phyloP scores from a whole-genome alignment of 257 asterid species.

The Nicotiana noctiflora region DNA sequence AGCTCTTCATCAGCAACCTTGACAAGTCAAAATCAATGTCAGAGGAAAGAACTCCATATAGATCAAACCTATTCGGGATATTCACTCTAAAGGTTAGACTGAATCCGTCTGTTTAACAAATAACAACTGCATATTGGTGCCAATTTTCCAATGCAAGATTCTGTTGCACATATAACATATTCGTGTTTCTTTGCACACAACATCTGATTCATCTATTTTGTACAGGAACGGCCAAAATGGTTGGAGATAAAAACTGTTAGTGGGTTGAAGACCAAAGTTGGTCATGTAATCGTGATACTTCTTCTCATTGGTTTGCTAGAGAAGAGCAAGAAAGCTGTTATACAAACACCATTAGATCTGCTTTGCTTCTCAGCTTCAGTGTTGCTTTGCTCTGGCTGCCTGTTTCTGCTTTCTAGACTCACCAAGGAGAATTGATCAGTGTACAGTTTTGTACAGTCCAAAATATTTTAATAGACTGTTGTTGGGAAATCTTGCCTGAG shows the following conservation, averaged over 20 bases:
- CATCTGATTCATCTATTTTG: not conserved
- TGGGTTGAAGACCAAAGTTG: conserved; percentile 80
- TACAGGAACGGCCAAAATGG: conserved; percentile 84
- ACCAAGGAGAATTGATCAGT: conserved; percentile 10
- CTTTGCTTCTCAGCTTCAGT: conserved; percentile 87
- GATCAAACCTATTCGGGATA: conserved; percentile 72
- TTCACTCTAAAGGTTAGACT: conserved; percentile 74
- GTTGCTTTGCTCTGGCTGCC: conserved; percentile 68
- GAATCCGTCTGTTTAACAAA: too few species aligned
- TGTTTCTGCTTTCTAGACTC: conserved; percentile 72
- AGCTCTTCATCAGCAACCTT: conserved; percentile 92
- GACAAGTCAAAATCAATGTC: conserved; percentile 50
- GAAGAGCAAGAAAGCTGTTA: conserved; percentile 79
- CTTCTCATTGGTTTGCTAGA: conserved; percentile 83
- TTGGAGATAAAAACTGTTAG: conserved; percentile 70
- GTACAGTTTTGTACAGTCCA: not conserved
- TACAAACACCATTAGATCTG: conserved; percentile 66
- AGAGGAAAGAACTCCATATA: conserved; percentile 32
- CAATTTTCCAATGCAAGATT: not conserved
- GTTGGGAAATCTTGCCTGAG: too few species aligned
- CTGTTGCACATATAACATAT: not conserved
- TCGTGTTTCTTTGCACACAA: not conserved
- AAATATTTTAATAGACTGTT: not conserved
- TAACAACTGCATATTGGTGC: not conserved
- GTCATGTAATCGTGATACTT: conserved; percentile 93